Evolutionary conservation across 495 filamentous ascomycete genomes (phyloP).

Genomic region (Endocarpon pusillum): DNA sequence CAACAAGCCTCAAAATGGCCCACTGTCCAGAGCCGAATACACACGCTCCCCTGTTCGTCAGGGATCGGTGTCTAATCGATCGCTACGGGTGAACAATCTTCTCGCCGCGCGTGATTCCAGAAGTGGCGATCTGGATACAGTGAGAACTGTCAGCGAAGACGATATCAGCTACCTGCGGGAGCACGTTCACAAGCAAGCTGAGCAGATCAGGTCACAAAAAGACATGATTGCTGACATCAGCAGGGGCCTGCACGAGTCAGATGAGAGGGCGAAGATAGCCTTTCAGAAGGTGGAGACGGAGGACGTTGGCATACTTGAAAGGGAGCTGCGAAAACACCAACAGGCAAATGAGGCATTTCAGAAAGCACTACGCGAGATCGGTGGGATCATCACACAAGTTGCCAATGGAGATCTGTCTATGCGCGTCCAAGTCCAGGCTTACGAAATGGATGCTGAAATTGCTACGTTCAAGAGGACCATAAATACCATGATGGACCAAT

Average conservation of each 20-base stretch:
- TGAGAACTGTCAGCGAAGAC: conserved; percentile 39
- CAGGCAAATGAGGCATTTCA: conserved; percentile 98
- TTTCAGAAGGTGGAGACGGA: conserved; percentile 42
- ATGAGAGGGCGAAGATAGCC: conserved; percentile 38
- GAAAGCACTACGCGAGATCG: conserved; percentile 91
- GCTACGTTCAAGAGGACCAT: conserved; percentile 93
- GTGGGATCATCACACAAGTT: conserved; percentile 88
- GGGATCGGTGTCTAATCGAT: conserved; percentile 7
- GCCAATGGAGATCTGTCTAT: conserved; percentile 93
- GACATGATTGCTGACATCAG: conserved; percentile 53
- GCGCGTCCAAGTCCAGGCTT: conserved; percentile 89
- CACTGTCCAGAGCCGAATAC: conserved; percentile 9
- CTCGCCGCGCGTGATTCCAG: conserved; percentile 5
- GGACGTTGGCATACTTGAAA: conserved; percentile 55
- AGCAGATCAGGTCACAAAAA: conserved; percentile 57
- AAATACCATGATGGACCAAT: conserved; percentile 98
- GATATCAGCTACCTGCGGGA: conserved; percentile 54
- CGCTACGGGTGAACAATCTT: conserved; percentile 11
- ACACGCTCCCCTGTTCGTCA: conserved; percentile 7
- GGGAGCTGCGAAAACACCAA: conserved; percentile 88
- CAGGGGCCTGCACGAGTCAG: conserved; percentile 43
- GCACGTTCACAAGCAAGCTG: conserved; percentile 62
- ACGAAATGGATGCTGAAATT: conserved; percentile 98
- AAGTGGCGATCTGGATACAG: background rate
- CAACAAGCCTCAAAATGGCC: conserved; percentile 14